phyloP scores from a whole-genome alignment of 192 early-diverging fungal species.

The Radiomyces spectabilis region DNA sequence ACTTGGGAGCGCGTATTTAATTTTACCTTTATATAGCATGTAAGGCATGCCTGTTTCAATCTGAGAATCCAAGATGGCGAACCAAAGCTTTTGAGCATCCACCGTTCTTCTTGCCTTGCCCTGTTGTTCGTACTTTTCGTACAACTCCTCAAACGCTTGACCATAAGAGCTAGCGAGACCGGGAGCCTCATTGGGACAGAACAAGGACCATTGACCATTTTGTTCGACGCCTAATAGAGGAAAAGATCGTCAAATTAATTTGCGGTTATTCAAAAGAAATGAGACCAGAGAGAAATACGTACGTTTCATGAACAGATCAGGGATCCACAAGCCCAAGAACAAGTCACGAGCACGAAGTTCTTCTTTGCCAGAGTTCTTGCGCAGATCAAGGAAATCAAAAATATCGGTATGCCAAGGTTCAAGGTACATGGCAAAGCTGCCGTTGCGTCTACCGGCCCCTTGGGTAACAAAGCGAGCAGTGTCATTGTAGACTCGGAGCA shows the following conservation, averaged over 20 bases:
- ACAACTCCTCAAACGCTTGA: conserved; percentile 82
- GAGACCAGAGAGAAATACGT: no score
- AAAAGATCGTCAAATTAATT: no score
- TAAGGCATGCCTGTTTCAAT: conserved; percentile 97
- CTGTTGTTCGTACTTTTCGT: conserved; percentile 74
- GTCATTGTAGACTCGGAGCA: conserved; percentile 98
- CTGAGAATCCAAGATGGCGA: conserved; percentile 91
- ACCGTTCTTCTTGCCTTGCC: conserved; percentile 84
- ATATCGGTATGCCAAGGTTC: conserved; percentile 99
- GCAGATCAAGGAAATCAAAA: conserved; percentile 92
- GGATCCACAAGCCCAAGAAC: conserved; percentile 97
- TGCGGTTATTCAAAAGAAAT: no score
- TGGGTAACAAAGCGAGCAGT: conserved; percentile 99
- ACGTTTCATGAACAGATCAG: conserved; percentile 96
- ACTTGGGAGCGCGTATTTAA: no score
- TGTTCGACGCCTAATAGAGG: no score
- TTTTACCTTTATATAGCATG: conserved; percentile 99
- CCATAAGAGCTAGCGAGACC: conserved; percentile 91
- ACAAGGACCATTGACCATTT: conserved; percentile 90
- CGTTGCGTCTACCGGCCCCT: conserved; percentile 97
- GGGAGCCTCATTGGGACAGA: conserved; percentile 91
- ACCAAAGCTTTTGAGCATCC: conserved; percentile 98
- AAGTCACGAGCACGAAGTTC: conserved; percentile 94
- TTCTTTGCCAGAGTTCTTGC: conserved; percentile 98
- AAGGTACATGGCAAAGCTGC: conserved; percentile 96